Evolutionary conservation across 225 moss, liverwort and hornwort species (phyloP), one percentile per base, ranked within the genome.

Genomic region (Polytrichum commune): DNA sequence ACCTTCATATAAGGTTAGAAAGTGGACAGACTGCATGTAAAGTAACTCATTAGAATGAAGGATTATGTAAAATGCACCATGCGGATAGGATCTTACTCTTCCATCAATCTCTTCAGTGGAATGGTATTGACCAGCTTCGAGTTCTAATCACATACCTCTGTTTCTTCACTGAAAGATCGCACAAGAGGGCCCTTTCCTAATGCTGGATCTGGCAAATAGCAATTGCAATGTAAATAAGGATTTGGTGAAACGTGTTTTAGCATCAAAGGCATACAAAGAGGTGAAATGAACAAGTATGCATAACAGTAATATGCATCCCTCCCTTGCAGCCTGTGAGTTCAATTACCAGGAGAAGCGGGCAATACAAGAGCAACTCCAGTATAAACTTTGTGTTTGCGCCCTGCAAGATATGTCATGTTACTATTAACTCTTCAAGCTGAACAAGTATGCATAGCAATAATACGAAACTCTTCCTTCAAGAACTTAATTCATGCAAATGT

Each of bases 321-420:
- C 46, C 46, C 46, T 46, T 46, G 3, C 13, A 46, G 46, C 16
- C 1, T 46, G 46, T 13, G 46, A 46, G 46, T 46, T 38, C n/a
- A 54, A 67, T 89, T 78, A 96, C 96, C 96, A 70, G 81, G 76
- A 80, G 79, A 69, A 66, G 84, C 78, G 20, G 95, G 95, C 53
- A 91, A 85, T 7, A 98, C 82, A 30, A 98, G 79, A 29, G 93
- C 88, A 73, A 98, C 95, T 65, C 98, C 98, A 60, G 98, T 95
- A 72, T 87, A 93, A 72, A 98, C 98, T 69, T 80, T 87, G 74
- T 98, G 98, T 74, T 86, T 90, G 64, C 91, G 92, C 66, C 96
- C 96, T 96, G 89, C 78, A 73, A 60, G 77, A 27, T 70, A 19
- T 63, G 26, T 60, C 33, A 22, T 35, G 27, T 62, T 33, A 58